A percentile compares a stretch with the other conserved stretches of the same genome.
These are phyloP conservation scores for Panus rudis DNA, from an alignment of 768 basidiomycete species.

Conservation along the genomic window DNA sequence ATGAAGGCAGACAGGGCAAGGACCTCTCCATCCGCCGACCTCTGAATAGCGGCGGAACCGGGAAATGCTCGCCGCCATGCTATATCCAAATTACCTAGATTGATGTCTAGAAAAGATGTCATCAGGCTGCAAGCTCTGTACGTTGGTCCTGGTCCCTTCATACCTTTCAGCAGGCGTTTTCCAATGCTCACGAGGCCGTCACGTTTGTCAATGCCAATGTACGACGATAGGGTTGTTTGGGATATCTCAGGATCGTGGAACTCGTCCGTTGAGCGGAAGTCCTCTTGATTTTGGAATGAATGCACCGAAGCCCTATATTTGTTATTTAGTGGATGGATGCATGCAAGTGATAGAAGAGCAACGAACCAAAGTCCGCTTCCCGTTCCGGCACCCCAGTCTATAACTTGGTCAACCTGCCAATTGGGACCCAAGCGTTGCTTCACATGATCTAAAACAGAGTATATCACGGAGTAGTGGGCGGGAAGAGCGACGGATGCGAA, in stretches of 20 bases:
- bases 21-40: constrained; percentile 39
- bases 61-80: constrained; percentile 55
- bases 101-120: constrained; percentile 32
- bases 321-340: constrained; percentile 7
- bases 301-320: constrained; percentile 55
- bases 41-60: constrained; percentile 40
- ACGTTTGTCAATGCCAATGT: constrained; percentile 73
- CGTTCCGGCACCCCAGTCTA: constrained; percentile 83
- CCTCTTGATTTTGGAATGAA: constrained; percentile 51
- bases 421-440: constrained; percentile 55
- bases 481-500: constrained; percentile 85
- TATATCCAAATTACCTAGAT: constrained; percentile 37
- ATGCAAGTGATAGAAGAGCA: constrained; percentile 1
- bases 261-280: constrained; percentile 8
- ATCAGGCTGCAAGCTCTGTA: too few species aligned
- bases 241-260: constrained; percentile 31
- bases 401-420: constrained; percentile 53
- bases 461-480: constrained; percentile 76
- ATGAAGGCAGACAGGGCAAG: constrained; percentile 84
- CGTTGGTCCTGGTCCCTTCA: too few species aligned
- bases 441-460: constrained; percentile 62
- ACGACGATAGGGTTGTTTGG: constrained; percentile 49
- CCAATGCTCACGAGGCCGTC: constrained; percentile 63
- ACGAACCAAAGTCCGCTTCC: constrained; percentile 78
- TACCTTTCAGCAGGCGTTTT: constrained; percentile 55